phyloP scores from a whole-genome alignment of 2,329 filamentous ascomycete species.

The Rhynchosporium secalis region DNA sequence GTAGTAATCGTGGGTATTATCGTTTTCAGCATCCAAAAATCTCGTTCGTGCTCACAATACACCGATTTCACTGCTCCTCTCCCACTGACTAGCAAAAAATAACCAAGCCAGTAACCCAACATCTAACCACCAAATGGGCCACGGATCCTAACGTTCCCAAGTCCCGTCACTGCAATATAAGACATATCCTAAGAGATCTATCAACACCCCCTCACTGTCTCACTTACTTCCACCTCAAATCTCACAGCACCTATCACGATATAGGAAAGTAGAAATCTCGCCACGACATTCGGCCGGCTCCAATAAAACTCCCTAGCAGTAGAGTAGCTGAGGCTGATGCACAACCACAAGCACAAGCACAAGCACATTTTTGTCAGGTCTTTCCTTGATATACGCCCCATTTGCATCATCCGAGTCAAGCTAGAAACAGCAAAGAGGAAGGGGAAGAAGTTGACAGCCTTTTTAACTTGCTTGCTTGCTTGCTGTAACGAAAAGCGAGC shows the following conservation, averaged over 20 bases:
- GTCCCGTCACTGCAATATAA: slow-evolving; percentile 55
- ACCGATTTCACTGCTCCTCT: slow-evolving; percentile 59
- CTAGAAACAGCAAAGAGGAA: slow-evolving; percentile 42
- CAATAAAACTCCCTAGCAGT: slow-evolving; percentile 54
- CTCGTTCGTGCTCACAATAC: slow-evolving; percentile 68
- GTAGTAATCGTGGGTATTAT: background rate
- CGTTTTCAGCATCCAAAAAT: slow-evolving; percentile 46
- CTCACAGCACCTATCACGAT: slow-evolving; percentile 33
- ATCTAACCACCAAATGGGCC: slow-evolving; percentile 57
- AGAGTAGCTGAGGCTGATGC: slow-evolving; percentile 24
- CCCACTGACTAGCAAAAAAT: slow-evolving; percentile 49
- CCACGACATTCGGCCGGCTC: slow-evolving; percentile 65
- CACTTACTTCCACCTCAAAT: slow-evolving; percentile 28
- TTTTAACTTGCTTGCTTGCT: too few species aligned
- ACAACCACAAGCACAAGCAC: slow-evolving; percentile 21
- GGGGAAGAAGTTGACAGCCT: too few species aligned
- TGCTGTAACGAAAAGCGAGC: too few species aligned
- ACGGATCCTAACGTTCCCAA: slow-evolving; percentile 55
- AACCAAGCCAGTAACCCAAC: slow-evolving; percentile 55
- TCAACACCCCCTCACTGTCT: slow-evolving; percentile 31
- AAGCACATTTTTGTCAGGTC: slow-evolving; percentile 18
- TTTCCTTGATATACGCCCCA: background rate
- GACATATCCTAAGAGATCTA: slow-evolving; percentile 43
- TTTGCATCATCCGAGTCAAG: slow-evolving; percentile 36
- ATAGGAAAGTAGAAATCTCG: slow-evolving; percentile 51